Evolutionary conservation across 768 basidiomycete species (phyloP).

Genomic region (Pleurotus tuoliensis): DNA sequence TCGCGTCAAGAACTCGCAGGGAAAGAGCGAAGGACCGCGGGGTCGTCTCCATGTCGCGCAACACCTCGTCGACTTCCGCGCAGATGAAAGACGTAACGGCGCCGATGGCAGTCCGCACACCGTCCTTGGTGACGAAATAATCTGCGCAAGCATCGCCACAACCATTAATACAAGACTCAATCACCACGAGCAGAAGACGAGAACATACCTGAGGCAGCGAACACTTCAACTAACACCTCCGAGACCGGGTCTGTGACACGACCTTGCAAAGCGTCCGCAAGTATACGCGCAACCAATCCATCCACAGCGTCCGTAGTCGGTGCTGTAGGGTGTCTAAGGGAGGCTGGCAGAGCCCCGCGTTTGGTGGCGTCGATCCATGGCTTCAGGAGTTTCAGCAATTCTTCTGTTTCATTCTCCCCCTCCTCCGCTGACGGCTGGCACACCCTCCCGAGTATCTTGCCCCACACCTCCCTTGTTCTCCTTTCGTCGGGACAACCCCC

Average conservation of each 20-base stretch:
- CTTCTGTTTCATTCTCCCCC: constrained; percentile 9
- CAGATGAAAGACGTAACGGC: constrained; percentile 31
- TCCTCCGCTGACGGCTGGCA: constrained; percentile 14
- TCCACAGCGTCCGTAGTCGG: constrained; percentile 44
- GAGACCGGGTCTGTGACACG: constrained; percentile 21
- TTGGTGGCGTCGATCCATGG: constrained; percentile 39
- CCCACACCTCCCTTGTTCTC: constrained; percentile 39
- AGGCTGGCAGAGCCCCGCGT: constrained; percentile 34
- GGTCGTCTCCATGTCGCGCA: constrained; percentile 24
- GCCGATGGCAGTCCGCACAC: constrained; percentile 28
- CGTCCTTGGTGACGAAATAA: constrained; percentile 30
- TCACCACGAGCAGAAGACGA: neutral
- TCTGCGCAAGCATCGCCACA: constrained; percentile 16
- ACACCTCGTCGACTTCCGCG: constrained; percentile 27
- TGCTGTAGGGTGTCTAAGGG: constrained; percentile 38
- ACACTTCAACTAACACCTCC: constrained; percentile 32
- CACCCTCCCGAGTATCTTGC: constrained; percentile 42
- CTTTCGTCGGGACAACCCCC: constrained; percentile 33
- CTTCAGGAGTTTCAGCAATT: constrained; percentile 17
- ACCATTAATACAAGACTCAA: too few relatives aligned
- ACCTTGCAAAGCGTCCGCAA: constrained; percentile 33
- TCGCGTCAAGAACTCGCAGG: constrained; percentile 29
- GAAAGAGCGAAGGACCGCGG: constrained; percentile 20
- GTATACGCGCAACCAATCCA: constrained; percentile 15
- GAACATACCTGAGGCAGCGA: constrained; percentile 38